A percentile compares a stretch with the other conserved stretches of the same genome.
These are phyloP conservation scores for Hibiscus tridactylites DNA, from an alignment of 345 rosid species.

Conservation along the genomic window DNA sequence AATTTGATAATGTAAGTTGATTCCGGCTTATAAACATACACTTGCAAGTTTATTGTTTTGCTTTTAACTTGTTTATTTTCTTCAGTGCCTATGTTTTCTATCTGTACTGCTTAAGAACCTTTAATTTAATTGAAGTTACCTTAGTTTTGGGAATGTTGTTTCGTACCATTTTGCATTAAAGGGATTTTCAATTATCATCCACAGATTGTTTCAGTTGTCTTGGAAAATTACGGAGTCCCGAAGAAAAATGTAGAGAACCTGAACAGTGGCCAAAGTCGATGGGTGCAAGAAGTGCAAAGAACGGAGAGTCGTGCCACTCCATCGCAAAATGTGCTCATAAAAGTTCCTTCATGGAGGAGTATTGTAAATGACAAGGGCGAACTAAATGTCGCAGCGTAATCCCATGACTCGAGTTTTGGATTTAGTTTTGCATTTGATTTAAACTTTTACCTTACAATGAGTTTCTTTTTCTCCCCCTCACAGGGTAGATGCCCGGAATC, in stretches of 20 bases:
- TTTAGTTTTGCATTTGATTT: constrained; percentile 5
- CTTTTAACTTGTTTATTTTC: too few species aligned
- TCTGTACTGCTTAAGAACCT: not conserved
- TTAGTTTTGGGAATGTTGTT: not conserved
- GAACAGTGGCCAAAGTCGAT: constrained; percentile 38
- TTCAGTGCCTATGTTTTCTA: too few species aligned
- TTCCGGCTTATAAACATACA: not conserved
- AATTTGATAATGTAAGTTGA: constrained; percentile 61
- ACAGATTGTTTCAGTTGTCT: constrained; percentile 81
- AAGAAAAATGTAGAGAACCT: constrained; percentile 32
- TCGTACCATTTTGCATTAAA: not conserved
- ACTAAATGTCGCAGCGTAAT: constrained; percentile 61
- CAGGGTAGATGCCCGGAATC: constrained; percentile 71
- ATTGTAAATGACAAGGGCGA: constrained; percentile 74
- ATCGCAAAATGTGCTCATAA: constrained; percentile 31
- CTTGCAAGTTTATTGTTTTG: too few species aligned
- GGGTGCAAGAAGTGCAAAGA: constrained; percentile 69
- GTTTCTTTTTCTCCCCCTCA: constrained; percentile 12
- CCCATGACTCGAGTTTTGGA: constrained; percentile 13
- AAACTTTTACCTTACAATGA: not conserved
- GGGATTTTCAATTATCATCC: not conserved
- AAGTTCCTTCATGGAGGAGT: constrained; percentile 64
- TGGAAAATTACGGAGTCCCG: constrained; percentile 64
- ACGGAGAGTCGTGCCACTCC: constrained; percentile 51
- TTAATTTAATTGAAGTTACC: not conserved